These are phyloP conservation scores for Epichloe sibirici DNA, from an alignment of 2,329 filamentous ascomycete species.

Conservation along the genomic window DNA sequence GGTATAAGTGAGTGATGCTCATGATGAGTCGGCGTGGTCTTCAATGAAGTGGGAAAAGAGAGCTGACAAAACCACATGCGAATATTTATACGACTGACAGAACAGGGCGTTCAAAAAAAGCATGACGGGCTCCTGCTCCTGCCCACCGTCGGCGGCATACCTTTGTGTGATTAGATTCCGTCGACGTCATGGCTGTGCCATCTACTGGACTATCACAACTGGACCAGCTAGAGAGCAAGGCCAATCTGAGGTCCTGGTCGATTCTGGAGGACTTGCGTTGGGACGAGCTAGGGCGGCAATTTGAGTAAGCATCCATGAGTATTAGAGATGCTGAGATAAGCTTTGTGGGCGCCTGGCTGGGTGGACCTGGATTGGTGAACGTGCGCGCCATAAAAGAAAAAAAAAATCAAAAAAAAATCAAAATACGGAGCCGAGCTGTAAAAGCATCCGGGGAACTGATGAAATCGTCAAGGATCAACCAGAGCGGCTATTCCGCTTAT, in stretches of 20 bases:
- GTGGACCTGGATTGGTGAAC: not conserved
- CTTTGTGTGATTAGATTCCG: slow-evolving; percentile 22
- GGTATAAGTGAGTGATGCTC: not conserved
- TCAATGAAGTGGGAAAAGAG: not conserved
- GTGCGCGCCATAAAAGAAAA: not conserved
- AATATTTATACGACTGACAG: not conserved
- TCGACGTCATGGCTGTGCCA: slow-evolving; percentile 16
- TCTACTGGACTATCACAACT: slow-evolving; percentile 20
- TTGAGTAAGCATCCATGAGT: slow-evolving; percentile 39
- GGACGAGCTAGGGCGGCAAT: slow-evolving; percentile 33
- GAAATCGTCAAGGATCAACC: too few species aligned
- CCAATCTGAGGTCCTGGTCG: slow-evolving; percentile 35
- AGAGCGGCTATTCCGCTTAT: too few species aligned
- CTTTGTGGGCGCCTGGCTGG: not conserved
- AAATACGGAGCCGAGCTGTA: too few species aligned
- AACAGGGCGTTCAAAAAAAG: not conserved
- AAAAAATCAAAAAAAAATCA: too few species aligned
- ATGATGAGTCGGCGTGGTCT: not conserved
- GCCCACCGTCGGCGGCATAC: slow-evolving; percentile 15
- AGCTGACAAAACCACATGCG: not conserved
- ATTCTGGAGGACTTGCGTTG: slow-evolving; percentile 33
- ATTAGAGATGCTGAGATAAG: too few species aligned
- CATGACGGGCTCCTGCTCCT: not conserved
- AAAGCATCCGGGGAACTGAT: too few species aligned
- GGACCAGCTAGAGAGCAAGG: slow-evolving; percentile 24